These are phyloP conservation scores for Sclerotinia subarctica DNA, from an alignment of 2,329 filamentous ascomycete species.

Conservation along the genomic window DNA sequence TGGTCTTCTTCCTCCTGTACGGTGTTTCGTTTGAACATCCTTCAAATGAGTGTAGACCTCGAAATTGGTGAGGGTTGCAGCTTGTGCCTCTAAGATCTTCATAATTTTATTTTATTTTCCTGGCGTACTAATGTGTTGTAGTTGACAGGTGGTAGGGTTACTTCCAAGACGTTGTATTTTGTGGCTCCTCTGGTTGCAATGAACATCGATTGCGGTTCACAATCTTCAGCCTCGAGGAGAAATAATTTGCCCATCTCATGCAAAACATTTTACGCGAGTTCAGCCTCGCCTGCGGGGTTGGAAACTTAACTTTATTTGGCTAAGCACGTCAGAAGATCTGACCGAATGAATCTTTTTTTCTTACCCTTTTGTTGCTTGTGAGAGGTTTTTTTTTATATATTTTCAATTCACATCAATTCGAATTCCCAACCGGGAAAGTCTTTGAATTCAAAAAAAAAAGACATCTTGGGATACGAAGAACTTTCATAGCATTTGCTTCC, in stretches of 20 bases:
- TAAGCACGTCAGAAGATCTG: slow-evolving; percentile 18
- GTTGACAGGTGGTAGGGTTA: neutral
- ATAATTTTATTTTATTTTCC: slow-evolving; percentile 35
- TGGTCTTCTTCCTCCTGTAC: slow-evolving; percentile 20
- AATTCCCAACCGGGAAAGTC: neutral
- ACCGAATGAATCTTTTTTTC: slow-evolving; percentile 8
- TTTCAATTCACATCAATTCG: neutral
- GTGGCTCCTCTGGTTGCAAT: neutral
- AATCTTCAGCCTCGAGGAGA: slow-evolving; percentile 23
- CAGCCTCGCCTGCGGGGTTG: slow-evolving; percentile 18
- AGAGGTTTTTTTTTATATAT: neutral
- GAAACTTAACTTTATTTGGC: slow-evolving; percentile 12
- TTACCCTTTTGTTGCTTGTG: slow-evolving; percentile 1
- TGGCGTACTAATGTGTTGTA: neutral
- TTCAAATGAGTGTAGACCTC: slow-evolving; percentile 67
- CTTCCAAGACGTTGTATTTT: slow-evolving; percentile 6
- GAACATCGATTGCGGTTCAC: neutral
- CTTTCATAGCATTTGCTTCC: neutral
- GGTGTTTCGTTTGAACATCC: slow-evolving; percentile 46
- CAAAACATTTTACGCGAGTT: slow-evolving; percentile 14
- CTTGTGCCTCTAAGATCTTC: slow-evolving; percentile 71
- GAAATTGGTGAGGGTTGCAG: slow-evolving; percentile 67
- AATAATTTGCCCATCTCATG: slow-evolving; percentile 19
- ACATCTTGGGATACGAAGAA: neutral
- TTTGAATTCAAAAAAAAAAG: neutral